phyloP scores from a whole-genome alignment of 1,284 basidiomycete species.

The Sporisorium reilianum region DNA sequence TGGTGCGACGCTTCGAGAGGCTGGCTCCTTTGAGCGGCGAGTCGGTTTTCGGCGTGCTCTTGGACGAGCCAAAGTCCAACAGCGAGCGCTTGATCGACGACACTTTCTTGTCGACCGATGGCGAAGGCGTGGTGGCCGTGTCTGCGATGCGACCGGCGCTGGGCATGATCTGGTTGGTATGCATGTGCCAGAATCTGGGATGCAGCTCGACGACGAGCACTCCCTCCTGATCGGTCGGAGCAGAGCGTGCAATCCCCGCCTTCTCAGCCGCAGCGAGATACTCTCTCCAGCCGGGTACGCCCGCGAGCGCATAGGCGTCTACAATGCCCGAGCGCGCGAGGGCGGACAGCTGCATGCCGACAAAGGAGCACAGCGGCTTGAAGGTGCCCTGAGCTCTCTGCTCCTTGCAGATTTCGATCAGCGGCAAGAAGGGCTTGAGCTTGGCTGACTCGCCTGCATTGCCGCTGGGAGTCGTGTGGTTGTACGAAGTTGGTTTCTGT shows the following conservation, averaged over 20 bases:
- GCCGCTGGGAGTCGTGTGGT: slow-evolving; percentile 9
- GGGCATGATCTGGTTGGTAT: slow-evolving; percentile 27
- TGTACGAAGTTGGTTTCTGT: slow-evolving; percentile 17
- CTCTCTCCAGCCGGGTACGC: slow-evolving; percentile 46
- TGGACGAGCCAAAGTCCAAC: slow-evolving; percentile 19
- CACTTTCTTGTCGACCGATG: slow-evolving; percentile 30
- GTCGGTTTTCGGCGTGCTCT: slow-evolving; percentile 24
- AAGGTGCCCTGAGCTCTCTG: slow-evolving; percentile 34
- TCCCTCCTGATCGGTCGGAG: slow-evolving; percentile 33
- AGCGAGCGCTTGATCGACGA: slow-evolving; percentile 16
- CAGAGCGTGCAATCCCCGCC: slow-evolving; percentile 45
- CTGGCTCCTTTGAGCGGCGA: slow-evolving; percentile 13
- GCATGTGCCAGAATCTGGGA: slow-evolving; percentile 29
- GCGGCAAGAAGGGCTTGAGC: slow-evolving; percentile 37
- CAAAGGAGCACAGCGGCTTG: slow-evolving; percentile 35
- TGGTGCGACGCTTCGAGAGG: slow-evolving; percentile 11
- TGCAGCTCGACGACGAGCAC: slow-evolving; percentile 42
- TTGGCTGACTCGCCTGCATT: slow-evolving; percentile 8
- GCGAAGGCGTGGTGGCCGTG: slow-evolving; percentile 26
- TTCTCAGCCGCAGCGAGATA: slow-evolving; percentile 55
- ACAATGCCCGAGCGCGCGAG: slow-evolving; percentile 38
- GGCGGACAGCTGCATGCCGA: slow-evolving; percentile 30
- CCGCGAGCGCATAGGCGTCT: slow-evolving; percentile 49
- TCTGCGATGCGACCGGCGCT: slow-evolving; percentile 29
- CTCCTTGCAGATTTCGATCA: slow-evolving; percentile 59